A percentile compares a stretch with the other conserved stretches of the same genome.
Evolutionary conservation across 441 rosid species (phyloP).

Genomic region (Populus trichocarpa): DNA sequence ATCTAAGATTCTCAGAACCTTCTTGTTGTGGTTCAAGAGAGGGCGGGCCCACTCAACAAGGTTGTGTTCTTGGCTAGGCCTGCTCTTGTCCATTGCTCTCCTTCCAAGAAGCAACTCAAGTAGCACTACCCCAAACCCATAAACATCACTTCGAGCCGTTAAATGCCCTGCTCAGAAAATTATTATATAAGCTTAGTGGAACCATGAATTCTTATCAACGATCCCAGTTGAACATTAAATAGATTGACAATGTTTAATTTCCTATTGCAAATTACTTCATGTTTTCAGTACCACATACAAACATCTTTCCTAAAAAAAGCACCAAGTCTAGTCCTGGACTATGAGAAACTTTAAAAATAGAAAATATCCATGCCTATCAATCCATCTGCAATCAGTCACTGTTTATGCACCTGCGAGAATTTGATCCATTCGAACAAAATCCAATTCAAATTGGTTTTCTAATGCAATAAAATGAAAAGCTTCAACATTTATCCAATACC

Average conservation of each 20-base stretch:
- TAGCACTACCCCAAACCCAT: constrained; percentile 91
- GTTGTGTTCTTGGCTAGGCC: constrained; percentile 92
- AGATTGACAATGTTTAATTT: background rate
- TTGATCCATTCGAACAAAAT: background rate
- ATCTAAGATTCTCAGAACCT: constrained; percentile 82
- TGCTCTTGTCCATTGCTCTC: constrained; percentile 91
- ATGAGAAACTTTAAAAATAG: background rate
- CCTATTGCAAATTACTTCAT: background rate
- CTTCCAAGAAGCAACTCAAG: constrained; percentile 97
- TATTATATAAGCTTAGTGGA: constrained; percentile 8
- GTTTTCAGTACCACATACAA: background rate
- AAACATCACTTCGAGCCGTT: constrained; percentile 94
- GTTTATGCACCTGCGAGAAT: background rate
- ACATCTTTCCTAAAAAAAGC: background rate
- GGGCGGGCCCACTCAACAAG: constrained; percentile 98
- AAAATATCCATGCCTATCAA: background rate
- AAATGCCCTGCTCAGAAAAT: constrained; percentile 64
- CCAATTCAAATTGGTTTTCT: background rate
- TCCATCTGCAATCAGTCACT: background rate
- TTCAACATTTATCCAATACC: background rate
- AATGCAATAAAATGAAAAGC: background rate
- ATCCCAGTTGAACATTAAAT: background rate
- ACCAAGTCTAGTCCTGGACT: background rate
- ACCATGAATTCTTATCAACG: background rate
- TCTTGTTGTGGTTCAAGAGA: constrained; percentile 76